A percentile compares a stretch with the other conserved stretches of the same genome.
phyloP scores from a whole-genome alignment of 805 yeast genomes.

The Pichia gijzeniarum region DNA sequence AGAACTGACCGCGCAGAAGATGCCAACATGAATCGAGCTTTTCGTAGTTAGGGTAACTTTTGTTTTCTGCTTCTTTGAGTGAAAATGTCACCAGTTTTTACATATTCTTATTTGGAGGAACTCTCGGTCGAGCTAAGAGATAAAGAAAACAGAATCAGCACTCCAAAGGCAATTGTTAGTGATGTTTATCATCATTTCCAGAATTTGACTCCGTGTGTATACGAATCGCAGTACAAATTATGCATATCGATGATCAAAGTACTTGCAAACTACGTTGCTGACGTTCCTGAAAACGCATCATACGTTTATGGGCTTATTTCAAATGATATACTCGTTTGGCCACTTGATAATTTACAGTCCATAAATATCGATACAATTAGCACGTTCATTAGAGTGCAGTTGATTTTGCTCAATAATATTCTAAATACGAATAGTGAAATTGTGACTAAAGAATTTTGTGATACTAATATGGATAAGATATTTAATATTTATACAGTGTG shows the following conservation, averaged over 20 bases:
- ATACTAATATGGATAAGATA: background rate
- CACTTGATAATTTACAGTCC: background rate
- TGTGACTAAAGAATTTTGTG: background rate
- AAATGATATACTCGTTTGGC: background rate
- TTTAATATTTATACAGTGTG: background rate
- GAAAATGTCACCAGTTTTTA: background rate
- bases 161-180: background rate
- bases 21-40: too few species aligned
- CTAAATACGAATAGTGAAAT: conserved; percentile 3
- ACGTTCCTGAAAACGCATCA: conserved; percentile 9
- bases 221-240: background rate
- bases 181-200: background rate
- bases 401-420: conserved; percentile 8
- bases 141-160: background rate
- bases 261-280: conserved; percentile 17
- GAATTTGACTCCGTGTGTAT: background rate
- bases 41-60: too few species aligned
- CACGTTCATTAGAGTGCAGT: conserved; percentile 2
- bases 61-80: too few species aligned
- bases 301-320: background rate
- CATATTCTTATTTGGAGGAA: background rate
- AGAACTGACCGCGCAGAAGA: too few species aligned
- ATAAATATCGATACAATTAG: background rate
- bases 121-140: conserved; percentile 8
- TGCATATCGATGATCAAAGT: conserved; percentile 7